Percentiles rank a stretch among this genome's conserved stretches.
Conservation (phyloP, 257 asterid genomes). For the Nicotiana undulata region DNA sequence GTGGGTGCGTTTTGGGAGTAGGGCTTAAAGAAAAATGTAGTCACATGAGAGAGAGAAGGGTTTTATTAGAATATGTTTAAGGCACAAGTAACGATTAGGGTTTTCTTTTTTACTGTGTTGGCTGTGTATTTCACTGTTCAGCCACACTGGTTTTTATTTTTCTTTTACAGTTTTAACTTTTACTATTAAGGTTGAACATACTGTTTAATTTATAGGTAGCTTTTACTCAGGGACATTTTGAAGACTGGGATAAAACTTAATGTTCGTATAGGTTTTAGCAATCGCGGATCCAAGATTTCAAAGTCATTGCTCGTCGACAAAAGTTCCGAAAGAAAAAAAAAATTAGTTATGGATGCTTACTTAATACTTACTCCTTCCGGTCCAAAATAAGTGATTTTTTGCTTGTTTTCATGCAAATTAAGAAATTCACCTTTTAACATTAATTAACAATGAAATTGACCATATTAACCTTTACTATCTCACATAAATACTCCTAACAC, state of each 20-base stretch:
- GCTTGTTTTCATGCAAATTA: too few species aligned
- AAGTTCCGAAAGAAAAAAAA: too few species aligned
- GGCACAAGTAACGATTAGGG: constrained; percentile 34
- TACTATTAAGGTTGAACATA: not conserved
- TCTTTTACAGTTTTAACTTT: not conserved
- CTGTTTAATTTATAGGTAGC: not conserved
- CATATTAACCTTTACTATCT: too few species aligned
- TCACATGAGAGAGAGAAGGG: constrained; percentile 33
- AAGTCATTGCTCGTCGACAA: too few species aligned
- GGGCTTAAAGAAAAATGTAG: constrained; percentile 28
- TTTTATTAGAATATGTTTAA: not conserved
- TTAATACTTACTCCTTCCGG: too few species aligned
- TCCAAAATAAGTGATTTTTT: too few species aligned
- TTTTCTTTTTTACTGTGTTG: constrained; percentile 9
- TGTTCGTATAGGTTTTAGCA: not conserved
- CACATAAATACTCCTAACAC: too few species aligned
- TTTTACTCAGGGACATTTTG: not conserved
- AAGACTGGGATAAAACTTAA: not conserved
- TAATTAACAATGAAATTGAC: too few species aligned
- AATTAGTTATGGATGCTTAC: too few species aligned
- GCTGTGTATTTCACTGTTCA: not conserved
- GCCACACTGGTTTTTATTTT: not conserved
- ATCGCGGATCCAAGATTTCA: too few species aligned
- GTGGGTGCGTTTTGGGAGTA: constrained; percentile 76
- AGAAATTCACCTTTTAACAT: too few species aligned